Evolutionary conservation across 805 yeast species (phyloP), one percentile per base, ranked within the genome.

Genomic region (Priceomyces melissophilus): DNA sequence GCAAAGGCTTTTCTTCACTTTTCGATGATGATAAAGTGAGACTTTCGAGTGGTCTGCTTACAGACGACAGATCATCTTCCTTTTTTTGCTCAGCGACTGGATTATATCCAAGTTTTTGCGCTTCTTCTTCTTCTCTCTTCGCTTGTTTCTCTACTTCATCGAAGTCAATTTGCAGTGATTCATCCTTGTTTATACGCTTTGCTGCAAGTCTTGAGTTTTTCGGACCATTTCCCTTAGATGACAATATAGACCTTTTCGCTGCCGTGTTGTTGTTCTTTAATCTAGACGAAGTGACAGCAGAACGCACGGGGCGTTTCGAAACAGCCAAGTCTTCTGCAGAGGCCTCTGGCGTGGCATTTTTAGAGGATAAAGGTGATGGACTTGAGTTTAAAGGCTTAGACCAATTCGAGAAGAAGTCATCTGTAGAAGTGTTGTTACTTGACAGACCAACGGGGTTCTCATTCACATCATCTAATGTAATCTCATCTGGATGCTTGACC

Each of bases 331-430:
- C 74, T 30, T 68, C 73, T 13, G 61, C 50, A 7, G 69, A 57
- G 8, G 62, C 64, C 14, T 49, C 52, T 12, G 81, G 81, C 2
- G 81, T 75, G 23, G 58, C 57, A 29, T 67, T 65, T 41, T 67
- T 59, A 3, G 78, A 73, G 2, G 67, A 67, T 44, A 75, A 47
- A 10, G 82, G 81, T 3, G 79, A 73, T 10, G 79, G 67, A 4
- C 82, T 64, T 12, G 76, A 63, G 17, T 74, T 63, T 33, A 70
- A 64, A n/a, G 96, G 88, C 56, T 87, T 87, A 43, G 87, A 87
- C 93, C 96, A 90, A 58, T 81, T 83, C 40, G 93, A 77, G 66
- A 93, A 93, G 62, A 93, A 93, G 63, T 88, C 96, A 61, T 89
- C 96, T 17, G 75, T 75, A 25, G 78, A 71, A 35, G 69, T 73